These are phyloP conservation scores for Tricholoma matsutake DNA, from an alignment of 768 basidiomycete genomes.

Conservation along the genomic window DNA sequence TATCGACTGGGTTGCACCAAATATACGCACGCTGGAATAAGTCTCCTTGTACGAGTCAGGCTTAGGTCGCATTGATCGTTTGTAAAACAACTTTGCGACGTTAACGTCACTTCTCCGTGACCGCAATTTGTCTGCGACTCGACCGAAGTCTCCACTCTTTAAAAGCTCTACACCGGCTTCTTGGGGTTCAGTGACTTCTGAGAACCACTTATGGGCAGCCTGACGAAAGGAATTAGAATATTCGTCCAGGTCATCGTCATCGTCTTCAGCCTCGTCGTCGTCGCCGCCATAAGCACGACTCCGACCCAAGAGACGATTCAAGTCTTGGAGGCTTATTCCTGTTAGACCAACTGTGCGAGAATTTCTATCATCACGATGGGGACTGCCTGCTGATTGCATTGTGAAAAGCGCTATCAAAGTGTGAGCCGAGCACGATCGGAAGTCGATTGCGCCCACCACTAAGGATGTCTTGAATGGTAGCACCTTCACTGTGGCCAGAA, in stretches of 20 bases:
- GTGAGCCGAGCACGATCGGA: background rate
- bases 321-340: slow-evolving; percentile 29
- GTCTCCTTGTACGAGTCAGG: slow-evolving; percentile 47
- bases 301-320: slow-evolving; percentile 25
- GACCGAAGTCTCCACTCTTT: slow-evolving; percentile 78
- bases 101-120: slow-evolving; percentile 41
- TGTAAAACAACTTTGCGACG: slow-evolving; percentile 45
- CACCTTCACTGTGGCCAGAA: background rate
- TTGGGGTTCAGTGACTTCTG: slow-evolving; percentile 54
- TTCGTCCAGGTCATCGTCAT: slow-evolving; percentile 35
- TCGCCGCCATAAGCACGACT: background rate
- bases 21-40: slow-evolving; percentile 45
- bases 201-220: slow-evolving; percentile 23
- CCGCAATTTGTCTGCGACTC: slow-evolving; percentile 49
- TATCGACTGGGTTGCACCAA: background rate
- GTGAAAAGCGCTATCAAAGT: slow-evolving; percentile 28
- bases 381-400: slow-evolving; percentile 24
- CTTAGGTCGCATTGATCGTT: slow-evolving; percentile 35
- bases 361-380: slow-evolving; percentile 8
- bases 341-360: slow-evolving; percentile 20
- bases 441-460: slow-evolving; percentile 17
- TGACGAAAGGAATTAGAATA: slow-evolving; percentile 31
- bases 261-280: slow-evolving; percentile 24
- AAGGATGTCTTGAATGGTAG: slow-evolving; percentile 25
- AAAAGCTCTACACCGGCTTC: slow-evolving; percentile 62